Percentiles rank a stretch among this genome's conserved stretches.
Conservation (phyloP, 495 filamentous ascomycete genomes). For the Neurospora sp. region DNA sequence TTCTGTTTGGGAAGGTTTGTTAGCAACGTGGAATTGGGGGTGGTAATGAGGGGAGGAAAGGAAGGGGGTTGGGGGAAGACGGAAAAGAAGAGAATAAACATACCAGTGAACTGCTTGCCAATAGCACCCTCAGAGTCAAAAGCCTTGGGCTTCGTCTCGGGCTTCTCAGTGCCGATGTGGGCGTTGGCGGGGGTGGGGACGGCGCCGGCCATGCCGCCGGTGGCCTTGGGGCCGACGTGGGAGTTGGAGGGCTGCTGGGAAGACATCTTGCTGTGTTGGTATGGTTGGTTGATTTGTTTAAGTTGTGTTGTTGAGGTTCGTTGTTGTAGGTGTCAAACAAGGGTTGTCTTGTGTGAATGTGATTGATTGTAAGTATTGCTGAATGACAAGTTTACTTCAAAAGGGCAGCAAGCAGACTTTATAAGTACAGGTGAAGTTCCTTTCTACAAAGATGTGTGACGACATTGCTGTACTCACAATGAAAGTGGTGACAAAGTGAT, state of each 20-base stretch:
- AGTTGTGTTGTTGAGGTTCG: background rate
- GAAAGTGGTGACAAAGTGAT: background rate
- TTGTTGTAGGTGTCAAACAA: no score
- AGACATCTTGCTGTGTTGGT: background rate
- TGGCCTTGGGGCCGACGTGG: slow-evolving; percentile 11
- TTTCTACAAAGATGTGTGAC: background rate
- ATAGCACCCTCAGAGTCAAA: slow-evolving; percentile 27
- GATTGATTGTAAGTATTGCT: background rate
- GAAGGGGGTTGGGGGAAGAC: no score
- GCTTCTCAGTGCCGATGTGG: background rate
- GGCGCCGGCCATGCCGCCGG: slow-evolving; percentile 12
- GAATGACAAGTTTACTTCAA: background rate
- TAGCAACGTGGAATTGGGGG: no score
- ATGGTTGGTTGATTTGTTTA: no score
- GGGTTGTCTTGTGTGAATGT: no score
- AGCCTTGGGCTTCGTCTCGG: slow-evolving; percentile 14
- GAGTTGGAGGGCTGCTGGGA: slow-evolving; percentile 4
- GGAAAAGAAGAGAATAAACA: background rate
- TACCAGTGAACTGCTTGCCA: slow-evolving; percentile 30
- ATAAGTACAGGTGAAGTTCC: background rate
- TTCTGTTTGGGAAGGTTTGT: slow-evolving; percentile 10
- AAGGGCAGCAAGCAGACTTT: background rate
- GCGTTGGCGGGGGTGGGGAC: slow-evolving; percentile 15
- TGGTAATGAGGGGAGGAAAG: no score
- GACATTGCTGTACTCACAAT: background rate